These are phyloP conservation scores for Citrus hindsii DNA, from an alignment of 345 rosid genomes.

Conservation along the genomic window DNA sequence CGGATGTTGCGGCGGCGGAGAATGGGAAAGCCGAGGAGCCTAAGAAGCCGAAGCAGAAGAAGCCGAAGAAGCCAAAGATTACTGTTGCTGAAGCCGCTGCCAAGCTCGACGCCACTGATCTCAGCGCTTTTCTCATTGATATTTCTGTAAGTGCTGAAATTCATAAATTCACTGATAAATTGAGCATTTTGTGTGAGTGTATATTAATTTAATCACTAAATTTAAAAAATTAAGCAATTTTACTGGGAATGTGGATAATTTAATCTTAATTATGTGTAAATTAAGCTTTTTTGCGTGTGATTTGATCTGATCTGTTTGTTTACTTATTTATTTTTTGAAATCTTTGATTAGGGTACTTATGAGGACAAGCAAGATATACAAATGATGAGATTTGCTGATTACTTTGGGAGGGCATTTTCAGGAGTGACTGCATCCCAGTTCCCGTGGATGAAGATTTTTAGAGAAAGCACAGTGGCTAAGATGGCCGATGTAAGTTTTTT, in stretches of 20 bases:
- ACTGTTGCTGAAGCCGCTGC: conserved; percentile 60
- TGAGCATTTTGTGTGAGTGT: neutral
- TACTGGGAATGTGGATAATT: neutral
- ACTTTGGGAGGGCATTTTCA: conserved; percentile 58
- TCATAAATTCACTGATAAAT: neutral
- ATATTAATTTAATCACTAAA: neutral
- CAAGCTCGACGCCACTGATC: conserved; percentile 54
- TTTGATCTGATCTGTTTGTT: neutral
- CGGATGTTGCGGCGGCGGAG: conserved; percentile 25
- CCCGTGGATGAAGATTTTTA: conserved; percentile 63
- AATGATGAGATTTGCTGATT: conserved; percentile 69
- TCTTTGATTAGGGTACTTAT: conserved; percentile 37
- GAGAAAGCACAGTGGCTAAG: conserved; percentile 49
- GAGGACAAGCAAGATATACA: conserved; percentile 54
- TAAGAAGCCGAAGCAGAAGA: conserved; percentile 49
- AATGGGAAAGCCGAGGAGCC: conserved; percentile 28
- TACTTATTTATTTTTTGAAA: neutral
- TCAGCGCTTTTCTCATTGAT: conserved; percentile 49
- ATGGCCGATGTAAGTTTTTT: conserved; percentile 45
- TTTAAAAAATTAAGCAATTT: neutral
- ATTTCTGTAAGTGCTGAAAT: conserved; percentile 25
- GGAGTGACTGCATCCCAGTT: conserved; percentile 50
- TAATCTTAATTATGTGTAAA: neutral
- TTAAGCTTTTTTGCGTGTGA: neutral
- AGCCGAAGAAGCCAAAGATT: conserved; percentile 72